Conservation (phyloP, 2,329 filamentous ascomycete species). For the Scedosporium apiospermum region DNA sequence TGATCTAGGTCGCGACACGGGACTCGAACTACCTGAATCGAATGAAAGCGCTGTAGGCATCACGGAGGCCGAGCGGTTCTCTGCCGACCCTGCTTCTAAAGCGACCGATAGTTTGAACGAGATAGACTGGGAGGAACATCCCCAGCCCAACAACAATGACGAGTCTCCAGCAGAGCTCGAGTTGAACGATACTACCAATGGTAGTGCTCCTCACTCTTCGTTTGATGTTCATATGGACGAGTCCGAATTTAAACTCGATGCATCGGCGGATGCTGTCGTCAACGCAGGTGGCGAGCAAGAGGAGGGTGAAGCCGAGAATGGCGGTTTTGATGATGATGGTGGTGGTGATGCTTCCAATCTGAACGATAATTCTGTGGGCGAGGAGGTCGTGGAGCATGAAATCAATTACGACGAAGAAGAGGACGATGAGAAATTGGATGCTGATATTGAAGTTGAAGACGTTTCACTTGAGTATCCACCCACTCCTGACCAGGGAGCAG, state of each 20-base stretch:
- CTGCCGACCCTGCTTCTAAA: not conserved
- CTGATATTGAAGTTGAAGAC: not conserved
- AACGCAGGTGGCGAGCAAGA: not conserved
- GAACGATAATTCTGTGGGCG: not conserved
- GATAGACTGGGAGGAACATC: constrained; percentile 11
- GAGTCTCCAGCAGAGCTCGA: constrained; percentile 11
- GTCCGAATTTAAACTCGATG: constrained; percentile 21
- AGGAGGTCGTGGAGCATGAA: constrained; percentile 9
- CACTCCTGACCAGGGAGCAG: constrained; percentile 1
- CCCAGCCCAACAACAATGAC: not conserved
- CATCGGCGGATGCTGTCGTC: constrained; percentile 8
- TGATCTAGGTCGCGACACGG: constrained; percentile 10
- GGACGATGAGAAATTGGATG: constrained; percentile 6
- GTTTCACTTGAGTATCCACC: not conserved
- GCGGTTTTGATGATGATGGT: not conserved
- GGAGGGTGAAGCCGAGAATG: not conserved
- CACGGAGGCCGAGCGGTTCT: not conserved
- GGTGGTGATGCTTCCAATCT: not conserved
- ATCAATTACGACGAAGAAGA: constrained; percentile 13
- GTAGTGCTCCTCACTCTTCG: constrained; percentile 6
- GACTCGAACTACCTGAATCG: not conserved
- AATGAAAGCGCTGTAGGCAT: not conserved
- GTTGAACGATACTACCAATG: constrained; percentile 13
- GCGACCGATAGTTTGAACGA: constrained; percentile 3
- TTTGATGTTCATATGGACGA: constrained; percentile 15